A percentile compares a stretch with the other conserved stretches of the same genome.
phyloP scores from a whole-genome alignment of 1,284 basidiomycete species.

The Boletus semigastroideus region DNA sequence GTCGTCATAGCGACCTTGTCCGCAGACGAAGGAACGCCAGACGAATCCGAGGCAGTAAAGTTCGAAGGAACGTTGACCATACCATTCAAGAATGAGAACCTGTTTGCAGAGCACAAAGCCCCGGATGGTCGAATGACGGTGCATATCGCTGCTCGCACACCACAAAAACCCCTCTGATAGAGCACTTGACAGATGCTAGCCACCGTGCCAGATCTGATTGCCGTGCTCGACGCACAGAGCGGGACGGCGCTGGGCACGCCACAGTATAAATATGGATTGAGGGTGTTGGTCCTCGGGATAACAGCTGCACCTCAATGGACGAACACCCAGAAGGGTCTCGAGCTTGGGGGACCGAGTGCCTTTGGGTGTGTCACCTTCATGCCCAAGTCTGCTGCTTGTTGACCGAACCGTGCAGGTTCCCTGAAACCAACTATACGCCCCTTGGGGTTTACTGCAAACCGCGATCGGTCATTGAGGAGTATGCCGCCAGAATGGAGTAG shows the following conservation, averaged over 20 bases:
- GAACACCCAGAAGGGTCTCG: constrained; percentile 46
- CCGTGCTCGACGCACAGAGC: constrained; percentile 55
- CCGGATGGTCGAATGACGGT: constrained; percentile 30
- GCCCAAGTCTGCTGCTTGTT: constrained; percentile 1
- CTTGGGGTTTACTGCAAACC: constrained; percentile 36
- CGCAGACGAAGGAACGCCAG: constrained; percentile 28
- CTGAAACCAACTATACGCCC: constrained; percentile 34
- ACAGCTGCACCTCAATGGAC: constrained; percentile 61
- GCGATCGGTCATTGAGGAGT: constrained; percentile 39
- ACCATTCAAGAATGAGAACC: constrained; percentile 65
- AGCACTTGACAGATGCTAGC: constrained; percentile 31
- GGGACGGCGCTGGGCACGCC: constrained; percentile 54
- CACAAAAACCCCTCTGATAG: constrained; percentile 5
- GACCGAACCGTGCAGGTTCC: constrained; percentile 25
- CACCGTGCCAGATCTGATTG: constrained; percentile 60
- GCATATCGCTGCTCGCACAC: background rate
- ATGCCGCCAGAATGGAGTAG: constrained; percentile 2
- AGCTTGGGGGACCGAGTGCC: constrained; percentile 47
- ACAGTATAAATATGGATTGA: constrained; percentile 52
- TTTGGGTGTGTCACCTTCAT: constrained; percentile 28
- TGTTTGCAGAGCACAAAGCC: constrained; percentile 42
- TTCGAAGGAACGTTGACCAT: constrained; percentile 38
- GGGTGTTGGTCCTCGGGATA: constrained; percentile 56
- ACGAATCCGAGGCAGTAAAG: constrained; percentile 5
- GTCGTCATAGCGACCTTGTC: constrained; percentile 41